Evolutionary conservation across 2,329 filamentous ascomycete species (phyloP).

Genomic region (Claviceps capensis): DNA sequence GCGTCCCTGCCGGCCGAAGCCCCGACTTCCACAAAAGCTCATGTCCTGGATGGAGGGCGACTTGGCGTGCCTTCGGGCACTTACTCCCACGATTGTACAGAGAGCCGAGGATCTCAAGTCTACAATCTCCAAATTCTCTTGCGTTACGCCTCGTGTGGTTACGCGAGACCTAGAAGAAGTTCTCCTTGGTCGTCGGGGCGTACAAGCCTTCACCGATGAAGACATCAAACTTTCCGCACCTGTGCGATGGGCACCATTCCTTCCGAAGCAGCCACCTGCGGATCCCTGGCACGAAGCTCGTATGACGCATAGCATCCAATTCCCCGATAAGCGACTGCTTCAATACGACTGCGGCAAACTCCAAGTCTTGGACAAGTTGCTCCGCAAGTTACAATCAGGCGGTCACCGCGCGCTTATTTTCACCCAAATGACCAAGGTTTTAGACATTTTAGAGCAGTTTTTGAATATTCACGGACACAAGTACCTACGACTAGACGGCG

Average conservation of each 20-base stretch:
- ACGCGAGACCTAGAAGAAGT: conserved; percentile 62
- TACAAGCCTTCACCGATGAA: conserved; percentile 41
- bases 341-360: conserved; percentile 98
- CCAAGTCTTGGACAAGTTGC: conserved; percentile 72
- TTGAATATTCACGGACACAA: conserved; percentile 96
- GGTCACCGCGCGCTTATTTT: conserved; percentile 95
- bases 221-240: conserved; percentile 45
- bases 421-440: conserved; percentile 97
- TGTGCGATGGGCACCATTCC: conserved; percentile 40
- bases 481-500: conserved; percentile 90
- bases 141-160: conserved; percentile 78
- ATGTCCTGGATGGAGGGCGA: conserved; percentile 65
- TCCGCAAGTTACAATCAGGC: conserved; percentile 75
- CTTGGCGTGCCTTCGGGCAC: conserved; percentile 46
- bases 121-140: conserved; percentile 76
- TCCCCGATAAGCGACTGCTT: conserved; percentile 88
- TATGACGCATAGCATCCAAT: conserved; percentile 87
- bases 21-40: conserved; percentile 46
- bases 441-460: conserved; percentile 95
- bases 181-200: conserved; percentile 46
- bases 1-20: conserved; percentile 45
- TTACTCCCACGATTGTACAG: conserved; percentile 63
- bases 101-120: conserved; percentile 60
- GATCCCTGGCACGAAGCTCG: conserved; percentile 92
- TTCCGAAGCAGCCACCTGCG: conserved; percentile 39